Conservation (phyloP, 75 land plant species). For the Sequoia sempervirens region DNA sequence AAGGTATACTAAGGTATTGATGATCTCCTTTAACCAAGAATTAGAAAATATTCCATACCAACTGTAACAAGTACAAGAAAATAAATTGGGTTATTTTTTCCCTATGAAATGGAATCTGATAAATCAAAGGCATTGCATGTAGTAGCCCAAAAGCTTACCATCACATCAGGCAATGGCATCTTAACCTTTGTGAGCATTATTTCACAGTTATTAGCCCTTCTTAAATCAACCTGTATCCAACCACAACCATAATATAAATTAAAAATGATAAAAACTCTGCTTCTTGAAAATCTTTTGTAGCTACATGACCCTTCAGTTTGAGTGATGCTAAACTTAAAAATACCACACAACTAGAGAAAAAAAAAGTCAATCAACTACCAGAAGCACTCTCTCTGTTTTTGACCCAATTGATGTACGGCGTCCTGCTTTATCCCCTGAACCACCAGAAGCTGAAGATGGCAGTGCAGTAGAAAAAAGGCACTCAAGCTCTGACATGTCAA, state of each 20-base stretch:
- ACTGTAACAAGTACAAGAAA: neutral
- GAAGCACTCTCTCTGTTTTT: slow-evolving; percentile 76
- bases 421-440: slow-evolving; percentile 30
- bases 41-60: neutral
- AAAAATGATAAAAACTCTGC: neutral
- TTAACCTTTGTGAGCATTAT: slow-evolving; percentile 97
- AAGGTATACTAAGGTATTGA: neutral
- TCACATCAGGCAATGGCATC: slow-evolving; percentile 84
- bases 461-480: slow-evolving; percentile 74
- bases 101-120: neutral
- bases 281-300: neutral
- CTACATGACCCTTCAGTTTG: neutral
- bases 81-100: neutral
- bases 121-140: neutral
- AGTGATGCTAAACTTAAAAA: neutral
- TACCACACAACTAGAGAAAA: neutral
- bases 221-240: slow-evolving; percentile 74
- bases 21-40: neutral
- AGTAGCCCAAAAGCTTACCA: slow-evolving; percentile 39
- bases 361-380: slow-evolving; percentile 46
- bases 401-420: slow-evolving; percentile 35
- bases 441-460: slow-evolving; percentile 35
- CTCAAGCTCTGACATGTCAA: slow-evolving; percentile 93
- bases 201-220: slow-evolving; percentile 92
- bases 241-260: neutral